Evolutionary conservation across 2,329 filamentous ascomycete species (phyloP), one percentile per base, ranked within the genome.

Genomic region (Aspergillus novofumigatus): DNA sequence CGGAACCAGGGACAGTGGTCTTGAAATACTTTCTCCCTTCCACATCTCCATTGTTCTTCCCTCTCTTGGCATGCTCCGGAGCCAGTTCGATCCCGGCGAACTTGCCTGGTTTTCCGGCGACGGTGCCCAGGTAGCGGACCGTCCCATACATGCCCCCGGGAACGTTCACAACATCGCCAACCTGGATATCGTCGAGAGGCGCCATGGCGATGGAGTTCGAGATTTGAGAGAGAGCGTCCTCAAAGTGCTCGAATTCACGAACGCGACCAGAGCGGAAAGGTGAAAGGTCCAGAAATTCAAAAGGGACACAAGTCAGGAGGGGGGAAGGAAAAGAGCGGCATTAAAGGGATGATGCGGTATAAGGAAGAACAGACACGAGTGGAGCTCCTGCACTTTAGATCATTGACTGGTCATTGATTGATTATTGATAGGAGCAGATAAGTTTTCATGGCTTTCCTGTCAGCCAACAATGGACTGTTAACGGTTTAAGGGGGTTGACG

Each of bases 31-130:
- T 79, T 58, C 79, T 80, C 44, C 93, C 94, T 65, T 97, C 93
- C 54, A 97, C 94, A 73, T 96, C 92, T 62, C 94, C 94, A 68
- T 85, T 95, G 71, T 99, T 99, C 81, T 99, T 99, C 35, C 94
- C 94, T 70, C 89, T 85, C 52, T 82, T 75, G 35, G 92, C 90
- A 78, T 88, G 95, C 64, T 96, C 90, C 53, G 84, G 80, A 67
- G 88, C 86, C 61, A 99, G 81, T 75, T 99, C 94, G 38, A 99
- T 90, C 49, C 94, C 94, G 32, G 91, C 92, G 79, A 99, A 99
- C 21, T 85, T 84, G 52, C 94, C 94, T 65, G 89, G 91, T 79
- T 96, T 97, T 61, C 92, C 92, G 65, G 87, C 85, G 44, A 99
- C 93, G 42, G 81, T 80, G 48, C 94, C 94, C 60, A 97, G 80